Base-by-base conservation (phyloP, 2,329 filamentous ascomycete genomes). In the Aspergillus novofumigatus region DNA sequence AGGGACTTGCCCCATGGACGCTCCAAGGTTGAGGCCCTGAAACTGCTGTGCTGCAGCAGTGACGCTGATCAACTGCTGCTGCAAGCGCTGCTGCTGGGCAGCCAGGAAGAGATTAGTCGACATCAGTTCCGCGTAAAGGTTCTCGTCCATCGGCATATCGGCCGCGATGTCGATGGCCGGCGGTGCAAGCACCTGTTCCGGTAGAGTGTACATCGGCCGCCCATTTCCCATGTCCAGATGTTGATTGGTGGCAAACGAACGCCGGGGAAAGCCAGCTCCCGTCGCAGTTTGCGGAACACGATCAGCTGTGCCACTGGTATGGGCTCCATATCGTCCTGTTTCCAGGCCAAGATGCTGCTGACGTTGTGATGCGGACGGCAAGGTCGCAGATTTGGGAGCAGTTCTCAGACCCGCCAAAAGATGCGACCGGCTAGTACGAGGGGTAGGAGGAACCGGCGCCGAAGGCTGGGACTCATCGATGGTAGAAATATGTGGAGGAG, bases 401-500 rank as follows among this genome's bases (percentile, higher is more conserved):
- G 94, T 99, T 71, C 94, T 87, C 60, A 99, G 83, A 56, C 93
- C 93, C 60, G 93, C 93, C 69, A 99, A 86, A 62, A 99, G 84
- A 72, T 99, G 94, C 62, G 92, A 95, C 64, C 94, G 91, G 76
- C 92, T 96, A 54, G 93, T 97, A 69, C 93, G 89, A 59, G 93
- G 94, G 54, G 92, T 96, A 8, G 90, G 44, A 3, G 44, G 86
- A 54, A 85, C 82, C 56, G 86, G 83, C 56, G 87, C 87, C 62
- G 89, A 86, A 59, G 85, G 81, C 67, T 85, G 76, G 28, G 73
- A 81, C 72, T 87, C 84, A 65, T 88, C 86, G 68, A 85, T 83
- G 54, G 89, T 81, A 54, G 80, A 81, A 60, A 87, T 83, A 75
- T 89, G 92, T 83, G 83, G 65, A 87, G 90, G 73, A 88, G 92